phyloP scores from a whole-genome alignment of 306 rosid genomes.

The Acmispon strigosus region DNA sequence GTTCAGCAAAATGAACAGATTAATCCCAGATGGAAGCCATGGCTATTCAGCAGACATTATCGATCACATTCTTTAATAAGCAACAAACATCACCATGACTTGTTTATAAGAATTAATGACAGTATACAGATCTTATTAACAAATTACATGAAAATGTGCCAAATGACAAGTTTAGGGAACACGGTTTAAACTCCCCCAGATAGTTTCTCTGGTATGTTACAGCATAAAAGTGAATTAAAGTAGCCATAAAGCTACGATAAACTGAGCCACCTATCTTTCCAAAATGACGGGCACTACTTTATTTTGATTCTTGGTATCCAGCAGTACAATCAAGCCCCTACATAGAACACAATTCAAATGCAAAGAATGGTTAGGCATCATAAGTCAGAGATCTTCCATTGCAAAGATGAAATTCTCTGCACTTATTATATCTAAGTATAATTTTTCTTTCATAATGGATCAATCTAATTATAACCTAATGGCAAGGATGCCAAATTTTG shows the following conservation, averaged over 20 bases:
- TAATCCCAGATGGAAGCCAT: background rate
- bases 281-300: constrained; percentile 27
- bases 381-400: background rate
- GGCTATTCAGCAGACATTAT: constrained; percentile 2
- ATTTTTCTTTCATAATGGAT: background rate
- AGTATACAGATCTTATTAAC: constrained; percentile 36
- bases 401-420: background rate
- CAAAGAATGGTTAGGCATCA: background rate
- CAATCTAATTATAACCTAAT: background rate
- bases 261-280: constrained; percentile 25
- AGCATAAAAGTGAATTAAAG: constrained; percentile 29
- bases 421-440: background rate
- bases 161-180: constrained; percentile 21
- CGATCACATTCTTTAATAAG: constrained; percentile 5
- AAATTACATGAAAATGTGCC: constrained; percentile 28
- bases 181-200: constrained; percentile 11
- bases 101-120: constrained; percentile 19
- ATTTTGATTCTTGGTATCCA: constrained; percentile 31
- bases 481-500: background rate
- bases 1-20: background rate
- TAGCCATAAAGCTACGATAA: constrained; percentile 18
- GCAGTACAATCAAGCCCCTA: constrained; percentile 28
- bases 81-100: constrained; percentile 5
- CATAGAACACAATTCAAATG: constrained; percentile 3
- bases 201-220: constrained; percentile 24